These are phyloP conservation scores for Aegilops sharonensis DNA, from an alignment of 176 grass and related monocot species.

Conservation along the genomic window DNA sequence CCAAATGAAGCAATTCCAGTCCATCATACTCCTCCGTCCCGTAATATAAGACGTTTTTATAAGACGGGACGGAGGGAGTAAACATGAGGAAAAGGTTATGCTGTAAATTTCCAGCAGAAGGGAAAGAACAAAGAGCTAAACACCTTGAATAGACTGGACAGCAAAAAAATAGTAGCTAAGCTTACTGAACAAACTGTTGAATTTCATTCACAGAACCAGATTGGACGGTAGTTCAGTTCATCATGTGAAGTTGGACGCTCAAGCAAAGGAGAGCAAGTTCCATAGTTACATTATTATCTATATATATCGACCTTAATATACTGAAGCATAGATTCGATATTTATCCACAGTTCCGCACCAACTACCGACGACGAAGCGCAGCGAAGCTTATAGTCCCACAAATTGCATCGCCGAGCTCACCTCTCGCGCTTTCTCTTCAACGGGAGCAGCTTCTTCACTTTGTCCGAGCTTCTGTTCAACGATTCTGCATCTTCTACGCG, in stretches of 20 bases:
- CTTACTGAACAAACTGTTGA: neutral
- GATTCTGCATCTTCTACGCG: slow-evolving; percentile 39
- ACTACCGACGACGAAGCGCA: neutral
- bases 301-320: slow-evolving; percentile 39
- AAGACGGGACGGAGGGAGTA: too few species aligned
- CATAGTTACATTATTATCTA: slow-evolving; percentile 13
- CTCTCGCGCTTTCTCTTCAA: slow-evolving; percentile 61
- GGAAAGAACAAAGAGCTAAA: neutral
- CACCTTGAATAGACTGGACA: neutral
- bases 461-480: neutral
- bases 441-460: slow-evolving; percentile 40
- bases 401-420: neutral
- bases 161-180: neutral
- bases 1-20: neutral
- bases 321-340: slow-evolving; percentile 15
- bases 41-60: too few species aligned
- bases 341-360: slow-evolving; percentile 38
- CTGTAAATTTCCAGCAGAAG: neutral
- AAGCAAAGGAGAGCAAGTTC: slow-evolving; percentile 14
- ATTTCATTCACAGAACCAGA: neutral
- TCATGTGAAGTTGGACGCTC: neutral
- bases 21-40: too few species aligned
- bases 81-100: too few species aligned
- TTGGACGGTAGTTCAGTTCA: neutral
- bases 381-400: neutral